Conservation (phyloP, 2,329 filamentous ascomycete genomes). For the Capronia americana region DNA sequence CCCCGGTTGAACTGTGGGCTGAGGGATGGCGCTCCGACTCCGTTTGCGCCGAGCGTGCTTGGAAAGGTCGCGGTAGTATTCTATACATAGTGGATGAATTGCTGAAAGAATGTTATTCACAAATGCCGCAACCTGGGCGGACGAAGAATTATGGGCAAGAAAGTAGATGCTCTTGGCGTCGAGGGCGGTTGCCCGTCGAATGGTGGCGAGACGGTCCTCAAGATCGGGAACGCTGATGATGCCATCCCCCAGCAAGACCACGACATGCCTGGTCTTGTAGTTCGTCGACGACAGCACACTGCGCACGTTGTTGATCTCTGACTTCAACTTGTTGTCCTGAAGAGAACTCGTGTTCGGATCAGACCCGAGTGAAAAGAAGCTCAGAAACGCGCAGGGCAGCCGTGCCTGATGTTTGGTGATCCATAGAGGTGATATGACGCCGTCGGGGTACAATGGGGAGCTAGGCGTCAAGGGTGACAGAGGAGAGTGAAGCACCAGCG, state of each 20-base stretch:
- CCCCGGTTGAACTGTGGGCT: constrained; percentile 81
- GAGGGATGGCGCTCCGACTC: constrained; percentile 75
- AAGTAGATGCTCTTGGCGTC: constrained; percentile 88
- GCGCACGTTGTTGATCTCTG: constrained; percentile 80
- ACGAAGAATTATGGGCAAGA: constrained; percentile 74
- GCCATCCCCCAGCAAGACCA: constrained; percentile 78
- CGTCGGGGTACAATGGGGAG: constrained; percentile 87
- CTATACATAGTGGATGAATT: constrained; percentile 75
- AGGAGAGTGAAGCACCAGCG: constrained; percentile 79
- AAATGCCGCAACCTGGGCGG: constrained; percentile 74
- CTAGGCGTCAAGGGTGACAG: constrained; percentile 86
- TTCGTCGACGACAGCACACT: constrained; percentile 63
- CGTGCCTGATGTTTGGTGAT: constrained; percentile 85
- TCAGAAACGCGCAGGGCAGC: constrained; percentile 79
- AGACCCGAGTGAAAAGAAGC: constrained; percentile 78
- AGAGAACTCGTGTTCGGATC: constrained; percentile 76
- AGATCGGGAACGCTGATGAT: constrained; percentile 65
- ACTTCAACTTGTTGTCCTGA: constrained; percentile 86
- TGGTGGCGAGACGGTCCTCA: constrained; percentile 78
- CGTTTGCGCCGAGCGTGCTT: constrained; percentile 90
- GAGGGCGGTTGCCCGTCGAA: constrained; percentile 78
- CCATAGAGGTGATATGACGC: constrained; percentile 81
- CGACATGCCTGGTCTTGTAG: constrained; percentile 78
- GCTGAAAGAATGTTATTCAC: constrained; percentile 74
- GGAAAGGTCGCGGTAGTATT: constrained; percentile 94